Percentiles rank a stretch among this genome's conserved stretches.
Conservation (phyloP, 805 yeast genomes). For the Candida khao-thaluensis region DNA sequence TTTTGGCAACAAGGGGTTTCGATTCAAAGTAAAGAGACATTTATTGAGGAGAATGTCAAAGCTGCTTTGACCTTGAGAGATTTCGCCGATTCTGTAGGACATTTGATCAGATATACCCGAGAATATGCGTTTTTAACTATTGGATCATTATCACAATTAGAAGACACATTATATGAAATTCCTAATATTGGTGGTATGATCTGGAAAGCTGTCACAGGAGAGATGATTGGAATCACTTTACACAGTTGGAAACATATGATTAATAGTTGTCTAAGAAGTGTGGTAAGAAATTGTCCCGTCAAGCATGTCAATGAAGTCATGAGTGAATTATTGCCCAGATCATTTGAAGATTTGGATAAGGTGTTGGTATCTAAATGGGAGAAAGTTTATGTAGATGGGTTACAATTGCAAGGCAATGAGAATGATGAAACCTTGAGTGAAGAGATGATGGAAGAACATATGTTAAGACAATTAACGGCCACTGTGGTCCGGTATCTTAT, state of each 20-base stretch:
- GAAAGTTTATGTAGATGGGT: conserved; percentile 55
- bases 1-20: conserved; percentile 99
- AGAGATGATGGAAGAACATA: conserved; percentile 97
- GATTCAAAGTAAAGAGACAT: conserved; percentile 88
- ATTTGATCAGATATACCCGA: conserved; percentile 89
- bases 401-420: conserved; percentile 55
- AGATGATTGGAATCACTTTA: conserved; percentile 79
- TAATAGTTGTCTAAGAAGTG: conserved; percentile 81
- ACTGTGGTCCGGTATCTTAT: conserved; percentile 83
- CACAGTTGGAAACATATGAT: conserved; percentile 98
- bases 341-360: conserved; percentile 69
- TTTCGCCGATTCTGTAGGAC: conserved; percentile 97
- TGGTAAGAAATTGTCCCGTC: conserved; percentile 85
- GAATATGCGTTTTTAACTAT: conserved; percentile 92
- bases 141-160: conserved; percentile 85
- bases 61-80: conserved; percentile 93
- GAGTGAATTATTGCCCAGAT: conserved; percentile 74
- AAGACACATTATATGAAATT: conserved; percentile 82
- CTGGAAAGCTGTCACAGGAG: conserved; percentile 87
- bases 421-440: conserved; percentile 87
- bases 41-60: conserved; percentile 88
- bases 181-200: conserved; percentile 75
- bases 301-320: conserved; percentile 65
- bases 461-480: conserved; percentile 88
- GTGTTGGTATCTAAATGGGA: conserved; percentile 79